Evolutionary conservation across 73 alveolate genomes (phyloP), one percentile per base, ranked within the genome.

Genomic region (Paramecium biaurelia): DNA sequence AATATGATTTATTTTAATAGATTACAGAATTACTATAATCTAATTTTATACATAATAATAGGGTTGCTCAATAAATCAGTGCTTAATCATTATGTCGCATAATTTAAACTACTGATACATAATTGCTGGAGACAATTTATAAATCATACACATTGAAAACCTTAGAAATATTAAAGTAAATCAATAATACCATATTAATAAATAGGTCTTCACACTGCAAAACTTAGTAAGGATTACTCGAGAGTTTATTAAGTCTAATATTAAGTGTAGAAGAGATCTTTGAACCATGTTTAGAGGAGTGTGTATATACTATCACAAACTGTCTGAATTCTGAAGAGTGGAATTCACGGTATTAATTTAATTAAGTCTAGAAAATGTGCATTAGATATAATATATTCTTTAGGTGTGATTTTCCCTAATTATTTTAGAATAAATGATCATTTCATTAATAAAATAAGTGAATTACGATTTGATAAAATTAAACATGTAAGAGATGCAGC

Each of bases 401-500:
- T 89, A 63, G 37, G 94, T 32, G 94, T 89, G 7, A 70, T 89
- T 24, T 70, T 89, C 34, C 87, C 92, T 28, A 34, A 86, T 35
- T 89, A 57, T 70, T 70, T 89, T 37, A 24, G 32, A 58, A 42
- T 18, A 0, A 86, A 70, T 37, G 85, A 70, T 5, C 53, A 63
- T 0, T 70, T 70, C 32, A 24, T 42, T 4, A 53, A 18, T 14
- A 89, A 67, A 9, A 63, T 89, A 2, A 49, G 94, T 9, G 87
- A 70, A 37, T 43, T 57, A 34, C 38, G 94, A 45, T 89, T 70
- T 70, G 94, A 89, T 89, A 89, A 89, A 35, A 89, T 89, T 8
- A 89, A 89, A 21, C 94, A 89, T 89, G 94, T 89, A 7, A 89
- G 94, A 45, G 94, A 89, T 70, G 85, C 94, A 0, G 94, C 94